Percentiles rank a stretch among this genome's conserved stretches.
Conservation (phyloP, 2,329 filamentous ascomycete genomes). For the Fusarium penzigii region DNA sequence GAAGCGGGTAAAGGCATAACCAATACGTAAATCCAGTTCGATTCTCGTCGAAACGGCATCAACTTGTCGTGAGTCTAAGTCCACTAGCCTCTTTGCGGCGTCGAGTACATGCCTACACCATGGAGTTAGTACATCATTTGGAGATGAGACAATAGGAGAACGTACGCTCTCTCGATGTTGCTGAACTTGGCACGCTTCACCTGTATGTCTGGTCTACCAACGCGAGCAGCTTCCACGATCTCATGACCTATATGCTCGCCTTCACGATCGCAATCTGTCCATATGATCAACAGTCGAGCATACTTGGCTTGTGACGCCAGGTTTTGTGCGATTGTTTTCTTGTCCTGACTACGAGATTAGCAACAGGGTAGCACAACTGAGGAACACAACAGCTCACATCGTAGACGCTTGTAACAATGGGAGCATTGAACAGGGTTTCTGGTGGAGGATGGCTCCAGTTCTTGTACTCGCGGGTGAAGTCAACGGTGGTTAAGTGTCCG, state of each 20-base stretch:
- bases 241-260: conserved; percentile 95
- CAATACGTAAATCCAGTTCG: conserved; percentile 89
- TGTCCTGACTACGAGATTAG: conserved; percentile 57
- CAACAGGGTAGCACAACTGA: background rate
- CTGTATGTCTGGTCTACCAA: conserved; percentile 71
- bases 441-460: conserved; percentile 83
- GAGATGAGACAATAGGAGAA: conserved; percentile 7
- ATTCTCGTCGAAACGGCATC: conserved; percentile 87
- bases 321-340: conserved; percentile 79
- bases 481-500: conserved; percentile 80
- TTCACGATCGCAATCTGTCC: conserved; percentile 98
- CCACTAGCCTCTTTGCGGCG: conserved; percentile 74
- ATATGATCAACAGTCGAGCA: conserved; percentile 82
- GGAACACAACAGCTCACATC: conserved; percentile 50
- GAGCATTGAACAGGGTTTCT: conserved; percentile 76
- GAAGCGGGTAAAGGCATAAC: conserved; percentile 88
- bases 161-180: conserved; percentile 89
- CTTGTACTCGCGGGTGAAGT: conserved; percentile 74
- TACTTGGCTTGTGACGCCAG: conserved; percentile 76
- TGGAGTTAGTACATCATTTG: background rate
- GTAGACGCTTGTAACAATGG: conserved; percentile 67
- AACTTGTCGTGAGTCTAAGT: conserved; percentile 82
- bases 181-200: conserved; percentile 90
- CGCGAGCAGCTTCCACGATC: conserved; percentile 77
- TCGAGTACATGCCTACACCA: conserved; percentile 73